Conservation (phyloP, 331 rosid genomes). For the Saraca asoca region DNA sequence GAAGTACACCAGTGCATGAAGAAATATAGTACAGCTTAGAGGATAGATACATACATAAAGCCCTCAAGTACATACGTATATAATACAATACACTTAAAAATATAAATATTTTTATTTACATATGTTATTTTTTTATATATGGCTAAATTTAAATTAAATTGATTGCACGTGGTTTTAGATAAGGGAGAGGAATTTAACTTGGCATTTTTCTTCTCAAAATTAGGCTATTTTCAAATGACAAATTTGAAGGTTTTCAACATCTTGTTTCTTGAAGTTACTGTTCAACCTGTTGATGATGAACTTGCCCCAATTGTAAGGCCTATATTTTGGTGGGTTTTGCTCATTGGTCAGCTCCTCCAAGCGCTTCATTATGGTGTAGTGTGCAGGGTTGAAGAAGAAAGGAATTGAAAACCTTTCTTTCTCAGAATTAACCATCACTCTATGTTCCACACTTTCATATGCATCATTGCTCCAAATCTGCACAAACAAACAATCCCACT, state of each 20-base stretch:
- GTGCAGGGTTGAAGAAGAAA: conserved; percentile 53
- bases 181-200: too few relatives aligned
- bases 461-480: conserved; percentile 69
- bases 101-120: too few relatives aligned
- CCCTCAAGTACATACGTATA: too few relatives aligned
- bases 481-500: neutral
- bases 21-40: too few relatives aligned
- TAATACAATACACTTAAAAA: too few relatives aligned
- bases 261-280: conserved; percentile 47
- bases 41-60: too few relatives aligned
- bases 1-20: too few relatives aligned
- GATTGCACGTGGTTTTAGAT: too few relatives aligned
- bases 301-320: conserved; percentile 57
- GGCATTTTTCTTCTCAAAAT: neutral
- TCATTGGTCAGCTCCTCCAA: conserved; percentile 51
- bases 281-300: conserved; percentile 31
- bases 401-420: conserved; percentile 59
- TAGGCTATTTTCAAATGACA: conserved; percentile 27
- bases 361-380: conserved; percentile 46
- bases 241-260: conserved; percentile 53
- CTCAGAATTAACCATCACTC: conserved; percentile 47
- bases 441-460: conserved; percentile 65
- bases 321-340: conserved; percentile 51
- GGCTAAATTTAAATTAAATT: too few relatives aligned
- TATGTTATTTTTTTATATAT: too few relatives aligned